phyloP scores from a whole-genome alignment of 2,329 filamentous ascomycete genomes.

The Pleurostoma richardsiae region DNA sequence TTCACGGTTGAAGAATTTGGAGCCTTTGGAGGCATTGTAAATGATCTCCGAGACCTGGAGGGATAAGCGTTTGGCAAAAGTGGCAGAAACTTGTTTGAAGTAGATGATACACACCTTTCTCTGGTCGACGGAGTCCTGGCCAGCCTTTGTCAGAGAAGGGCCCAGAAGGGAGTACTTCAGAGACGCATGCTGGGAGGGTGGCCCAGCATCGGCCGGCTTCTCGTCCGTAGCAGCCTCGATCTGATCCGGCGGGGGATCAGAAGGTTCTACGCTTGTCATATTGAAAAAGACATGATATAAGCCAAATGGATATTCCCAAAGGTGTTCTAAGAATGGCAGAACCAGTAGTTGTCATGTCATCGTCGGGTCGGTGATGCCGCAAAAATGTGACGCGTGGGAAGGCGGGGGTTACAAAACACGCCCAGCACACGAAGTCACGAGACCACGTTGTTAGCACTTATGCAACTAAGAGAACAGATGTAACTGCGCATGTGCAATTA shows the following conservation, averaged over 20 bases:
- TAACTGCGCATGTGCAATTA: too few species aligned
- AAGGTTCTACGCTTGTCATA: not conserved
- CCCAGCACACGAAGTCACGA: too few species aligned
- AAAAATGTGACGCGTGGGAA: too few species aligned
- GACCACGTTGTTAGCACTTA: too few species aligned
- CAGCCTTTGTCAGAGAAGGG: conserved; percentile 87
- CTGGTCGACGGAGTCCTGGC: conserved; percentile 91
- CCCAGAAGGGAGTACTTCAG: conserved; percentile 88
- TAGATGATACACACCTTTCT: conserved; percentile 52
- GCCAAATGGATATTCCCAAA: too few species aligned
- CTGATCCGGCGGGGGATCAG: not conserved
- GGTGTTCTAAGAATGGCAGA: too few species aligned
- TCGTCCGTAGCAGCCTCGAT: not conserved
- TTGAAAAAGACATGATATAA: not conserved
- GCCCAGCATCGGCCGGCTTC: not conserved
- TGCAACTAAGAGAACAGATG: too few species aligned
- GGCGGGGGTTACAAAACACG: too few species aligned
- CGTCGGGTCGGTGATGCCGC: too few species aligned
- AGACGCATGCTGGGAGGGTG: conserved; percentile 38
- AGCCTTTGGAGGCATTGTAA: conserved; percentile 93
- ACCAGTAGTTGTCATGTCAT: too few species aligned
- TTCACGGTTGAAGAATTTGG: conserved; percentile 93
- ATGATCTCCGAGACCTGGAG: conserved; percentile 85
- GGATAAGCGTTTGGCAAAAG: not conserved
- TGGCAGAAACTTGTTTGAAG: not conserved